Evolutionary conservation across 2,329 filamentous ascomycete species (phyloP).

Genomic region (Penicillium polonicum): DNA sequence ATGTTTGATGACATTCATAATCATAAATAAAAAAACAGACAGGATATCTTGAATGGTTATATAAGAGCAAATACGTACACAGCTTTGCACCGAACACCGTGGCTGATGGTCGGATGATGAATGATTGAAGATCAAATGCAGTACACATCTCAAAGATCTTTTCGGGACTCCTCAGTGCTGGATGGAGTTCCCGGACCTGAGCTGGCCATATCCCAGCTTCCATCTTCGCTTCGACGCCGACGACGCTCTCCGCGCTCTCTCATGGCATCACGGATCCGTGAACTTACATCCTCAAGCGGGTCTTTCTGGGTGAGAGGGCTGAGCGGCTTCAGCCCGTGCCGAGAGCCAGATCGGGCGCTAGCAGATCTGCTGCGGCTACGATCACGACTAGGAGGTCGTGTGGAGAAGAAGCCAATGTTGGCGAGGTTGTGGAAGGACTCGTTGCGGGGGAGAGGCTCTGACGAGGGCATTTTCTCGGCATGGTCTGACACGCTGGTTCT

Average conservation of each 20-base stretch:
- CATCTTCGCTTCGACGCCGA: constrained; percentile 48
- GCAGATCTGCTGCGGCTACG: constrained; percentile 70
- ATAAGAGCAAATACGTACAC: constrained; percentile 19
- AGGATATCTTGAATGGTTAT: constrained; percentile 26
- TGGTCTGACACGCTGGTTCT: constrained; percentile 24
- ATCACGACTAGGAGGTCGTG: constrained; percentile 77
- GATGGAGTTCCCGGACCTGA: constrained; percentile 39
- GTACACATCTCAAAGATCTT: constrained; percentile 31
- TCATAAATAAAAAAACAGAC: constrained; percentile 3
- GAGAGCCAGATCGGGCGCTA: constrained; percentile 61
- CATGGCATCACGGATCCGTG: constrained; percentile 84
- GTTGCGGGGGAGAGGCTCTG: constrained; percentile 70
- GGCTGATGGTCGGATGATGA: background rate
- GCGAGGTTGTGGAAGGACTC: constrained; percentile 92
- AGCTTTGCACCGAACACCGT: constrained; percentile 4
- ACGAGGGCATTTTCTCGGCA: constrained; percentile 26
- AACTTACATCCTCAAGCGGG: constrained; percentile 77
- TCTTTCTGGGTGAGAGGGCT: constrained; percentile 65
- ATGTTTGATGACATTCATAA: background rate
- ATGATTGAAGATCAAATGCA: constrained; percentile 3
- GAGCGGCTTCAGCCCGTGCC: constrained; percentile 68
- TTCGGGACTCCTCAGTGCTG: constrained; percentile 36
- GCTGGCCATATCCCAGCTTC: constrained; percentile 43
- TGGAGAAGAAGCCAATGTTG: constrained; percentile 85
- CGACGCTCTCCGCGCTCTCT: constrained; percentile 67